phyloP scores from a whole-genome alignment of 176 grass and related monocot species.

The Musa acuminata region DNA sequence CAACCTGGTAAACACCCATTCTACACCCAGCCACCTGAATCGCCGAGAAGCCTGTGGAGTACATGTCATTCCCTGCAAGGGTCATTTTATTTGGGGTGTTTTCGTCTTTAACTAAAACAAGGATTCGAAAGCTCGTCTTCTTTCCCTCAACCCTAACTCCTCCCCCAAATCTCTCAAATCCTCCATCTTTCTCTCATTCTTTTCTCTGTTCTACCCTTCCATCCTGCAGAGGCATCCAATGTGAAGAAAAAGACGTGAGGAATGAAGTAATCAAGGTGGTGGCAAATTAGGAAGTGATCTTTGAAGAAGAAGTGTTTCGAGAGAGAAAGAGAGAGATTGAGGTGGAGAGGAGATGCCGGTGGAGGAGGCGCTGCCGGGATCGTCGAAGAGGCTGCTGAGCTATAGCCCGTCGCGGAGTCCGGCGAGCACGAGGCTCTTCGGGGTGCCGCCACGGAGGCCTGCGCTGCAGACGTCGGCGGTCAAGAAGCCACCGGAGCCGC shows the following conservation, averaged over 20 bases:
- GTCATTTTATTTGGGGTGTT: neutral
- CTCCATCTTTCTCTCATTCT: neutral
- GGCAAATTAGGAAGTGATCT: neutral
- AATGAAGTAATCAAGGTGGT: neutral
- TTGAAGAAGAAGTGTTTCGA: neutral
- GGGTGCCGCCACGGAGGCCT: conserved; percentile 18
- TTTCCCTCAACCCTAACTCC: conserved; percentile 5
- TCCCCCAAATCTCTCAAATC: conserved; percentile 26
- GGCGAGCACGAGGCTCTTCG: conserved; percentile 42
- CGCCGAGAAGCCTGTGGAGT: neutral
- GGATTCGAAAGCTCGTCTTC: conserved; percentile 26
- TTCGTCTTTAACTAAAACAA: neutral
- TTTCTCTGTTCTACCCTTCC: neutral
- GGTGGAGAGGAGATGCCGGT: conserved; percentile 31
- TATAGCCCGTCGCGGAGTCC: conserved; percentile 28
- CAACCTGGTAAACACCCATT: neutral
- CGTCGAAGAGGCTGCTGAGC: conserved; percentile 34
- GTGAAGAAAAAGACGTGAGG: conserved; percentile 3
- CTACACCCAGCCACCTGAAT: neutral
- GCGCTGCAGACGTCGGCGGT: conserved; percentile 23
- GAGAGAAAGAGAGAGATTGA: conserved; percentile 2
- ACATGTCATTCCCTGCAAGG: neutral
- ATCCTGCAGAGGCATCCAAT: neutral
- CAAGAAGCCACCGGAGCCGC: conserved; percentile 79
- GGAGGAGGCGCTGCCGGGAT: conserved; percentile 35